phyloP scores from a whole-genome alignment of 495 filamentous ascomycete genomes.

The Penicillium psychrofluorescens region DNA sequence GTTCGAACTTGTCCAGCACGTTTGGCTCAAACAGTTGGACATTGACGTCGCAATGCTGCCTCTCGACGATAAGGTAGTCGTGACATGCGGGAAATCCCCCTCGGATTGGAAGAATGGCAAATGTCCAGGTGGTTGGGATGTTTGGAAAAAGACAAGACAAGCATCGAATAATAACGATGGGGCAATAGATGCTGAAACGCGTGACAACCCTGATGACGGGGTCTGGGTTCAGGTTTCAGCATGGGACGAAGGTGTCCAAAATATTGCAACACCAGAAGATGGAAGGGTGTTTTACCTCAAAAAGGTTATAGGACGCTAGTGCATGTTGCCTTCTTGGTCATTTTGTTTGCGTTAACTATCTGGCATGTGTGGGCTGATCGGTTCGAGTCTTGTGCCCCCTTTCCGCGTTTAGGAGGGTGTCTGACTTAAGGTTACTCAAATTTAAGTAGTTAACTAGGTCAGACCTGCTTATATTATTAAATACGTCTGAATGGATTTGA shows the following conservation, averaged over 20 bases:
- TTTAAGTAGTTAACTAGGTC: too few species aligned
- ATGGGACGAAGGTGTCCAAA: neutral
- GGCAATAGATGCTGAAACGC: neutral
- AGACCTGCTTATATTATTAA: too few species aligned
- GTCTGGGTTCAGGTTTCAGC: neutral
- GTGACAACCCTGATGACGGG: neutral
- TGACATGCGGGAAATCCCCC: neutral
- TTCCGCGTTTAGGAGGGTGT: too few species aligned
- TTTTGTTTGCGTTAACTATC: neutral
- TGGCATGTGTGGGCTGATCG: neutral
- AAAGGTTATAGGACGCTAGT: neutral
- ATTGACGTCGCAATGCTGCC: conserved; percentile 1
- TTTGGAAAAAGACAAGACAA: conserved; percentile 1
- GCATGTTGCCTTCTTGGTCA: neutral
- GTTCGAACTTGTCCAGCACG: conserved; percentile 6
- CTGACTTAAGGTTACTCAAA: too few species aligned
- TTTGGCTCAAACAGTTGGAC: conserved; percentile 3
- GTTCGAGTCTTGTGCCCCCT: too few species aligned
- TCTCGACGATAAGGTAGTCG: neutral
- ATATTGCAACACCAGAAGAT: neutral
- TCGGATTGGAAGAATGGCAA: neutral
- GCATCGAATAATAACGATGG: neutral
- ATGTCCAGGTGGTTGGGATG: conserved; percentile 3
- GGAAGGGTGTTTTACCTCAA: neutral
- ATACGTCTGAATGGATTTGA: too few species aligned